Conservation (phyloP, 164 flowering plant species). For the Magnolia officinalis region DNA sequence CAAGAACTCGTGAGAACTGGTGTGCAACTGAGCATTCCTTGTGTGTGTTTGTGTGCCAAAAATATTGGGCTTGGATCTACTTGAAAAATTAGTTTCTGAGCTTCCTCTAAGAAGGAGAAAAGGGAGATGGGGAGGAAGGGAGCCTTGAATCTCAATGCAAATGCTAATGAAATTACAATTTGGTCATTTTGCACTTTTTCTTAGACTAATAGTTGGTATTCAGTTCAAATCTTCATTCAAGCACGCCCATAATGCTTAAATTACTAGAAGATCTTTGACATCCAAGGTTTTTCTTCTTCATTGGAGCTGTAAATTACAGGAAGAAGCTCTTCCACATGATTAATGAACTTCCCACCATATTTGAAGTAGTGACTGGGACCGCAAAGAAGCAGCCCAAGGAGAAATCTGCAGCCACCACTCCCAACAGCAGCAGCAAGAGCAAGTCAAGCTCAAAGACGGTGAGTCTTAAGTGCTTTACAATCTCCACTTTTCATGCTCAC, state of each 20-base stretch:
- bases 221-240: background rate
- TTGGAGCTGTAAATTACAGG: slow-evolving; percentile 33
- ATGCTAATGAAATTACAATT: background rate
- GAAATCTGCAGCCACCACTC: slow-evolving; percentile 33
- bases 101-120: too few species aligned
- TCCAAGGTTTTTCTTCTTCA: background rate
- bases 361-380: slow-evolving; percentile 56
- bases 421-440: slow-evolving; percentile 50
- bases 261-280: background rate
- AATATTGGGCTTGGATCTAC: too few species aligned
- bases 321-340: slow-evolving; percentile 76
- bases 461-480: background rate
- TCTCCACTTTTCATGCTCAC: background rate
- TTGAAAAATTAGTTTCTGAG: too few species aligned
- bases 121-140: background rate
- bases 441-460: slow-evolving; percentile 48
- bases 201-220: background rate
- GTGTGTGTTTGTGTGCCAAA: too few species aligned
- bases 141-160: background rate
- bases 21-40: too few species aligned
- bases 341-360: slow-evolving; percentile 71
- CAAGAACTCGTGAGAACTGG: too few species aligned
- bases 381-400: slow-evolving; percentile 52
- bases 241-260: background rate
- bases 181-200: background rate